Conservation (phyloP, 768 basidiomycete genomes). For the Leccinum variicolor region DNA sequence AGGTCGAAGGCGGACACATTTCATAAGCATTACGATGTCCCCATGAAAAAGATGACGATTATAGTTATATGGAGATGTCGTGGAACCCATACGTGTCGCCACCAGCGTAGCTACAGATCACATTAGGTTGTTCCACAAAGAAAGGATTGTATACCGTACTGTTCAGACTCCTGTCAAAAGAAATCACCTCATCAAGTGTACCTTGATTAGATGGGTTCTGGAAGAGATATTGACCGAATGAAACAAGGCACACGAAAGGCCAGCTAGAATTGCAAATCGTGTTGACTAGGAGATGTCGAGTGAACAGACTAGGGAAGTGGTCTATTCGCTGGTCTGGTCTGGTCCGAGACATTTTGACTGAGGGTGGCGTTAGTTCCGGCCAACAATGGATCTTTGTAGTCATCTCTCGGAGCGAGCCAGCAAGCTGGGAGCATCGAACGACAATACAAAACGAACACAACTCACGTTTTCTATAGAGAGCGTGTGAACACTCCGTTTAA, state of each 20-base stretch:
- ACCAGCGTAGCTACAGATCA: slow-evolving; percentile 59
- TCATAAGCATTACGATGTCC: slow-evolving; percentile 54
- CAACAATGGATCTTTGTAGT: slow-evolving; percentile 33
- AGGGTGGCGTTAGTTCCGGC: neutral
- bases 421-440: neutral
- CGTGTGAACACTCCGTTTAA: neutral
- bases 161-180: slow-evolving; percentile 40
- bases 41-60: slow-evolving; percentile 22
- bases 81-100: slow-evolving; percentile 56
- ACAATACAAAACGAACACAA: too few relatives aligned
- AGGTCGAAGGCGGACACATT: neutral
- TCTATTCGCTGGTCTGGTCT: neutral
- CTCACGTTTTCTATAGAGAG: neutral
- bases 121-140: neutral
- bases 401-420: slow-evolving; percentile 13
- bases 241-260: slow-evolving; percentile 70
- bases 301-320: slow-evolving; percentile 43
- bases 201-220: neutral
- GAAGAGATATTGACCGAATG: slow-evolving; percentile 52
- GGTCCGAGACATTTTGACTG: neutral
- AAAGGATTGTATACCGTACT: slow-evolving; percentile 35
- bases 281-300: slow-evolving; percentile 56
- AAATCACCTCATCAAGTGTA: slow-evolving; percentile 2
- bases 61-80: slow-evolving; percentile 3
- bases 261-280: slow-evolving; percentile 63